phyloP scores from a whole-genome alignment of 352 stramenopile species.

The Pythium graminicola region DNA sequence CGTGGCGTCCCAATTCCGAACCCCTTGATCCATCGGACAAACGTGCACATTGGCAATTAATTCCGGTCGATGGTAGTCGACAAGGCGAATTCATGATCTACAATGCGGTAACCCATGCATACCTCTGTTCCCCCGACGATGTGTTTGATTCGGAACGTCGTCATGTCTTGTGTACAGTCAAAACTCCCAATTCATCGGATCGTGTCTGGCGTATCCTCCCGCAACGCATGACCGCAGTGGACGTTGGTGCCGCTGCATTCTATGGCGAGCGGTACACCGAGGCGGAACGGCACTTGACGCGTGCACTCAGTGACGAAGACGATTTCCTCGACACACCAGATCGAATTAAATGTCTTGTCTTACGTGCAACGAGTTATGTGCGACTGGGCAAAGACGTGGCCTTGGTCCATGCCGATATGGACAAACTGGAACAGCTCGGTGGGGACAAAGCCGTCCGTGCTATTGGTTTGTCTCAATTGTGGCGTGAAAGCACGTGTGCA shows the following conservation, averaged over 20 bases:
- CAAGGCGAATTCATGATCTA: constrained; percentile 58
- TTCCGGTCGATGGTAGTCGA: constrained; percentile 26
- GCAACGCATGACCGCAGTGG: constrained; percentile 34
- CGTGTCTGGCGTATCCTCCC: constrained; percentile 43
- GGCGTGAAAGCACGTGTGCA: not conserved
- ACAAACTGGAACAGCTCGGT: not conserved
- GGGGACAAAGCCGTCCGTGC: not conserved
- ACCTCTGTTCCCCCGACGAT: constrained; percentile 46
- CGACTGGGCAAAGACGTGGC: not conserved
- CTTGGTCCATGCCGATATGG: not conserved
- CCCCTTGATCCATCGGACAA: constrained; percentile 28
- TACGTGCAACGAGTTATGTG: not conserved
- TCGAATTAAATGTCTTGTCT: not conserved
- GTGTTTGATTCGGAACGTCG: constrained; percentile 48
- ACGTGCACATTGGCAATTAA: constrained; percentile 42
- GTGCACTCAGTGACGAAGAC: constrained; percentile 25
- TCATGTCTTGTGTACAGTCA: constrained; percentile 29
- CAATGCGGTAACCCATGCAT: constrained; percentile 60
- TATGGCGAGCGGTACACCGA: constrained; percentile 46
- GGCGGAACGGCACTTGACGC: constrained; percentile 40
- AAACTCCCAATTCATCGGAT: constrained; percentile 14
- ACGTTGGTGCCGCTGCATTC: constrained; percentile 53
- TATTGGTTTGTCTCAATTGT: not conserved
- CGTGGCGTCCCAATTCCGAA: constrained; percentile 44
- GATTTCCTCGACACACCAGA: not conserved